Percentiles rank a stretch among this genome's conserved stretches.
These are phyloP conservation scores for Bruguiera parviflora DNA, from an alignment of 345 rosid genomes.

Conservation along the genomic window DNA sequence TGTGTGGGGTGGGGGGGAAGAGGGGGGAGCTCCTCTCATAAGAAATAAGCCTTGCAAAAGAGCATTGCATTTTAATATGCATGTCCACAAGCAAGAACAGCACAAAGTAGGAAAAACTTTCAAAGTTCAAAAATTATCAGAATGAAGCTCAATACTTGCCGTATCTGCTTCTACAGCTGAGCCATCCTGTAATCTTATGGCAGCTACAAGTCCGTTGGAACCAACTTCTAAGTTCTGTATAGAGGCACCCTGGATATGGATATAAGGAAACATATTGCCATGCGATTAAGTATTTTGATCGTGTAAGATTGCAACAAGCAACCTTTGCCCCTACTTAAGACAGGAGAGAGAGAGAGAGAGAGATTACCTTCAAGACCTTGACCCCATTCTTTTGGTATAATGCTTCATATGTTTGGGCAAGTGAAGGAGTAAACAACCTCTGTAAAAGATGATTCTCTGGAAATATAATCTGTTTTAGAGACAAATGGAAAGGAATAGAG, in stretches of 20 bases:
- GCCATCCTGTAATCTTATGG: conserved; percentile 81
- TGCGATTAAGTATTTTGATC: neutral
- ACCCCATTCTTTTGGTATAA: conserved; percentile 80
- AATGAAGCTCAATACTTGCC: conserved; percentile 33
- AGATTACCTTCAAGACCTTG: conserved; percentile 60
- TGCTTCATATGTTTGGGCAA: conserved; percentile 76
- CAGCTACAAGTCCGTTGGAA: conserved; percentile 68
- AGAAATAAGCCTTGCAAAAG: neutral
- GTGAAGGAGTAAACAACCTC: conserved; percentile 92
- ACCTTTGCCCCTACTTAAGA: too few species aligned
- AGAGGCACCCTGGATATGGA: conserved; percentile 57
- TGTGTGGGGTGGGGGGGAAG: neutral
- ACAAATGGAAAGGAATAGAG: conserved; percentile 2
- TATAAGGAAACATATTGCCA: conserved; percentile 6
- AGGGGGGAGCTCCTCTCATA: neutral
- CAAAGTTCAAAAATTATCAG: neutral
- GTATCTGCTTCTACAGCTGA: conserved; percentile 79
- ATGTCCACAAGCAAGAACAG: too few species aligned
- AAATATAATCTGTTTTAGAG: conserved; percentile 58
- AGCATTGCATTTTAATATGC: neutral
- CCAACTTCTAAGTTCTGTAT: conserved; percentile 75
- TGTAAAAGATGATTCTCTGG: conserved; percentile 81
- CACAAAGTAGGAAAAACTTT: neutral
- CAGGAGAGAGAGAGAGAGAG: conserved; percentile 1
- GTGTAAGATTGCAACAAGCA: neutral